These are phyloP conservation scores for Peribolospora baueri DNA, from an alignment of 768 basidiomycete species.

Conservation along the genomic window DNA sequence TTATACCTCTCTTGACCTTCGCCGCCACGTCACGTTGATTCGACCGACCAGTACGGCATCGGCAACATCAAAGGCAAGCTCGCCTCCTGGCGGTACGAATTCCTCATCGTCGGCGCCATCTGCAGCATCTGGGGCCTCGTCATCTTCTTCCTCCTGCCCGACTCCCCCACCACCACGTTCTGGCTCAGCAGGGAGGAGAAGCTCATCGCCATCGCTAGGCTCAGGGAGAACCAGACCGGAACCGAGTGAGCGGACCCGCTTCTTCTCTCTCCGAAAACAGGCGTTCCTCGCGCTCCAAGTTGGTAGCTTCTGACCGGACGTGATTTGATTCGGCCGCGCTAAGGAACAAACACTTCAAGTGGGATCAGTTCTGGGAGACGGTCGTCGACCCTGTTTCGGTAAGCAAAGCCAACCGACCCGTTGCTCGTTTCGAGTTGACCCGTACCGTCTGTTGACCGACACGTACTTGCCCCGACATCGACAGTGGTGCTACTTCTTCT, in stretches of 20 bases:
- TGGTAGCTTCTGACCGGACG: neutral
- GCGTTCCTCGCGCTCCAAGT: neutral
- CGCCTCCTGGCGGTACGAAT: constrained; percentile 6
- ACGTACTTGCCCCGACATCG: too few species aligned
- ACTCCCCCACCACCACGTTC: constrained; percentile 11
- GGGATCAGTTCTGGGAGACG: neutral
- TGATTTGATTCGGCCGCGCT: neutral
- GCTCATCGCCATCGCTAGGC: constrained; percentile 19
- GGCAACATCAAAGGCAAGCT: constrained; percentile 5
- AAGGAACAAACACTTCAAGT: neutral
- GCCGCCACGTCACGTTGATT: neutral
- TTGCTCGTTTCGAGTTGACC: too few species aligned
- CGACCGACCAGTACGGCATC: constrained; percentile 2
- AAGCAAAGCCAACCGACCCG: too few species aligned
- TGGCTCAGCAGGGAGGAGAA: constrained; percentile 19
- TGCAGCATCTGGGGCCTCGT: constrained; percentile 5
- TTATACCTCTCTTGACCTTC: neutral
- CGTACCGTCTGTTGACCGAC: too few species aligned
- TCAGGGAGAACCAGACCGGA: constrained; percentile 20
- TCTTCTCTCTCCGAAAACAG: too few species aligned
- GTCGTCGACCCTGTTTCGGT: neutral
- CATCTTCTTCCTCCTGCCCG: constrained; percentile 3
- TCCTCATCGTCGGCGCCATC: constrained; percentile 7
- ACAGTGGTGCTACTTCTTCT: too few species aligned
- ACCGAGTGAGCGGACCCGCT: constrained; percentile 10